Evolutionary conservation across 805 yeast species (phyloP).

Genomic region (Metschnikowia cerradonensis): DNA sequence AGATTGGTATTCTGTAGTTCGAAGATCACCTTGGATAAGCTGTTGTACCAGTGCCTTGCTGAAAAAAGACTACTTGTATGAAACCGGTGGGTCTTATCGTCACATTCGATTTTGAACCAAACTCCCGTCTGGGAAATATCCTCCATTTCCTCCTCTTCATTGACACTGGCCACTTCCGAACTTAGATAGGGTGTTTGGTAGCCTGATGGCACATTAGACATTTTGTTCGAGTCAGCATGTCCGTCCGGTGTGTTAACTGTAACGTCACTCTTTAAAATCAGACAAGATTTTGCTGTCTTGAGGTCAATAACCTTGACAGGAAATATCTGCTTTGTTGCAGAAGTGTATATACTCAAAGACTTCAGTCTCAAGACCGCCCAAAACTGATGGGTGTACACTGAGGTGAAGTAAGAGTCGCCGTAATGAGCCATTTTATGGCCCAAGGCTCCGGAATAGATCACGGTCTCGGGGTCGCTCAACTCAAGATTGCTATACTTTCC

Average conservation of each 20-base stretch:
- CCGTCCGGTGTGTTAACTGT: not conserved
- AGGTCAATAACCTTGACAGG: conserved; percentile 76
- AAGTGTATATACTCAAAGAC: conserved; percentile 62
- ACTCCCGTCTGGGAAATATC: conserved; percentile 30
- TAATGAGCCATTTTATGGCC: conserved; percentile 37
- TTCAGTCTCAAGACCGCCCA: conserved; percentile 80
- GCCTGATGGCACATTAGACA: not conserved
- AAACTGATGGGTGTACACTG: conserved; percentile 46
- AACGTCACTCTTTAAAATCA: conserved; percentile 32
- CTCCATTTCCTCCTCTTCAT: conserved; percentile 19
- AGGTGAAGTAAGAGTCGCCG: conserved; percentile 33
- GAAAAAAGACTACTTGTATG: conserved; percentile 67
- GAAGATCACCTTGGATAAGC: conserved; percentile 72
- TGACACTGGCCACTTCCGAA: conserved; percentile 14
- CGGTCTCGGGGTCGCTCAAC: conserved; percentile 12
- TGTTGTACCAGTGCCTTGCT: conserved; percentile 79
- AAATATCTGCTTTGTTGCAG: conserved; percentile 78
- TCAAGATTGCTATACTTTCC: conserved; percentile 13
- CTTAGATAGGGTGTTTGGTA: conserved; percentile 2
- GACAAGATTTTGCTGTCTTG: conserved; percentile 57
- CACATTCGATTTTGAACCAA: conserved; percentile 60
- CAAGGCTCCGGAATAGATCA: conserved; percentile 34
- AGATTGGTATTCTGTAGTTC: conserved; percentile 55
- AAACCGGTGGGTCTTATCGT: conserved; percentile 56
- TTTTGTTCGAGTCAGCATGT: not conserved